Evolutionary conservation across 441 rosid species (phyloP).

Genomic region (Geranium incanum): DNA sequence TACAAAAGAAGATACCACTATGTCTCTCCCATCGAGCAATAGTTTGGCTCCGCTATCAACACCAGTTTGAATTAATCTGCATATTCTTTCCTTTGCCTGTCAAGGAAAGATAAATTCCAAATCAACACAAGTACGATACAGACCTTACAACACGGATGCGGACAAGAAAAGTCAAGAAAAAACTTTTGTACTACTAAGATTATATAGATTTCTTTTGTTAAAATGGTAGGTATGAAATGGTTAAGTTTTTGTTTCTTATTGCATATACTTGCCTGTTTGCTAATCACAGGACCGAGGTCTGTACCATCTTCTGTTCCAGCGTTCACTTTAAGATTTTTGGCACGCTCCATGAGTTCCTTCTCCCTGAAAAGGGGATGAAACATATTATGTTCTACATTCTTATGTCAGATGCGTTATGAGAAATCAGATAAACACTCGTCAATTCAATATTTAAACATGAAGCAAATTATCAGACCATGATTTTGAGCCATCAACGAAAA

Average conservation of each 20-base stretch:
- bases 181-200: not conserved
- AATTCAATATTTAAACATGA: not conserved
- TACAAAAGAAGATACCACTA: constrained; percentile 39
- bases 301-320: constrained; percentile 72
- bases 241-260: not conserved
- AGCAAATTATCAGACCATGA: constrained; percentile 42
- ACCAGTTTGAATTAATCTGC: constrained; percentile 66
- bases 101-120: constrained; percentile 20
- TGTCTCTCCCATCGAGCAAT: constrained; percentile 77
- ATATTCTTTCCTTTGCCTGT: constrained; percentile 83
- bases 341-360: constrained; percentile 62
- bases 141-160: not conserved
- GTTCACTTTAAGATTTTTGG: constrained; percentile 75
- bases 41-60: constrained; percentile 67
- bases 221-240: not conserved
- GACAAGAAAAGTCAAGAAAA: not conserved
- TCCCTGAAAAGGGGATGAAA: constrained; percentile 37
- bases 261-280: constrained; percentile 48
- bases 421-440: not conserved
- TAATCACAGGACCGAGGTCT: constrained; percentile 88
- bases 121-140: constrained; percentile 5
- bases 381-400: not conserved
- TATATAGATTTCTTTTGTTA: not conserved
- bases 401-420: not conserved
- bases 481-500: constrained; percentile 68